Base-by-base conservation (phyloP, 2,329 filamentous ascomycete genomes). In the Aspergillus amoenus region DNA sequence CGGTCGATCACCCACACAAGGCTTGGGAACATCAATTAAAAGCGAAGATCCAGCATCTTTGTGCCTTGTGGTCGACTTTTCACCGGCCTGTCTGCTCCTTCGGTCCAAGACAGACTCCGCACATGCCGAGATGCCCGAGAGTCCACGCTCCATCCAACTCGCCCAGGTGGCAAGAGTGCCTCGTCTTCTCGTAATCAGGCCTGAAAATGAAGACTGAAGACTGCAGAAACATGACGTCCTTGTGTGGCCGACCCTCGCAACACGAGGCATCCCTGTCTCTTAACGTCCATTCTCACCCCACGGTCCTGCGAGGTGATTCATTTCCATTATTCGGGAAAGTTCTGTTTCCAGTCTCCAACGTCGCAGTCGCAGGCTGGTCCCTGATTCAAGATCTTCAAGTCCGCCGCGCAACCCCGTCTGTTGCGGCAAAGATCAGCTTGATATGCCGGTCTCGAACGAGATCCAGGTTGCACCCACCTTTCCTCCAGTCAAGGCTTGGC, bases 401-500 rank as follows among this genome's bases (percentile, higher is more conserved):
- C 32, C 41, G 41, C 50, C 41, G 41, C 50, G 44, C 43, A 44
- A 44, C 27, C 30, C 34, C 11, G 15, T 50, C 42, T 34, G 13
- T 49, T 56, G 18, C 18, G 50, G 41, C 12, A 52, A 44, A 24
- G 50, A 52, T 52, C 50, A 40, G 15, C 41, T 18, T 18, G 41
- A 45, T 45, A 39, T 24, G 13, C 13, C 30, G 41, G 50, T 52
- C 50, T 52, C 30, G 50, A 52, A 45, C 41, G 39, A 43, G 45
- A 50, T 34, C 52, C 27, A 34, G 17, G 30, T 47, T 47, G 27
- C 45, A 47, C 9, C 18, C 39, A 37, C 34, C 40, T 46, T 11
- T 17, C 42, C 41, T 39, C 37, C 32, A 30, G n/a, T 42, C n/a
- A 42, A 56, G 42, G 47, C 54, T 56, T 56, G 47, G 54, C 54